phyloP scores from a whole-genome alignment of 2,329 filamentous ascomycete genomes.

The Beauveria medogensis region DNA sequence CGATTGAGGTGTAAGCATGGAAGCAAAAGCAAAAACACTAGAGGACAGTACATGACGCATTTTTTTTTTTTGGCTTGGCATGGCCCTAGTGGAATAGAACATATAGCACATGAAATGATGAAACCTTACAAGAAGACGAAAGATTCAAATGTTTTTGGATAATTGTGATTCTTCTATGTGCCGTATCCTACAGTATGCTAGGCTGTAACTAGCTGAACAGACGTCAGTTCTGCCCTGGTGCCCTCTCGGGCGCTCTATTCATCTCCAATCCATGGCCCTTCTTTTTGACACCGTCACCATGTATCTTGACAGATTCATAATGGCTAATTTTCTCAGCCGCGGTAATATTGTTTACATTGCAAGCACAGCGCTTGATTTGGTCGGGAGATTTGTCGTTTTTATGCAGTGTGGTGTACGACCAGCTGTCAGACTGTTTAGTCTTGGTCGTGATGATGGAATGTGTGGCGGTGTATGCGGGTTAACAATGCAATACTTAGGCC shows the following conservation, averaged over 20 bases:
- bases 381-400: slow-evolving; percentile 8
- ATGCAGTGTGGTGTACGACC: neutral
- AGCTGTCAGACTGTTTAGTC: neutral
- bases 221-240: neutral
- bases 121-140: neutral
- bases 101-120: neutral
- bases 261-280: neutral
- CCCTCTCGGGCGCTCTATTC: neutral
- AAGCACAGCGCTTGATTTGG: neutral
- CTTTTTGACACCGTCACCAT: neutral
- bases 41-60: neutral
- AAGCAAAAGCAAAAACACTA: neutral
- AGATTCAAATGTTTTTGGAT: neutral
- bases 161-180: neutral
- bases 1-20: slow-evolving; percentile 49
- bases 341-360: neutral
- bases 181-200: neutral
- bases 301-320: neutral
- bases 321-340: neutral
- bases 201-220: neutral
- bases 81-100: neutral
- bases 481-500: neutral
- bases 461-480: neutral
- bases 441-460: neutral
- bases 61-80: neutral